These are phyloP conservation scores for Globisporangium perplexum DNA, from an alignment of 352 stramenopile genomes.

Conservation along the genomic window DNA sequence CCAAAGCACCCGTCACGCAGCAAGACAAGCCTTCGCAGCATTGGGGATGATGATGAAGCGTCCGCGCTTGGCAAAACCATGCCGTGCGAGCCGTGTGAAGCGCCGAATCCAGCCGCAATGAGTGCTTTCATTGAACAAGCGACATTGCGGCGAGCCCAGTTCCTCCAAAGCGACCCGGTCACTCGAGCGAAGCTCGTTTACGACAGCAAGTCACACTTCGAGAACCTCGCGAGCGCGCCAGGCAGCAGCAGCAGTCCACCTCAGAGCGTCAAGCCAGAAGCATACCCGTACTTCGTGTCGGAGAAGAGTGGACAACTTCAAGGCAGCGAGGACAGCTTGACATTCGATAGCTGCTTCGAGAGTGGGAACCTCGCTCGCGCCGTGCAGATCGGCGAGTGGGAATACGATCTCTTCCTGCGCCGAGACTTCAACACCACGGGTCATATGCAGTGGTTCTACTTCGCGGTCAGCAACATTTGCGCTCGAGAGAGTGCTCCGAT, in stretches of 20 bases:
- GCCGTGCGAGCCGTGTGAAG: conserved; percentile 16
- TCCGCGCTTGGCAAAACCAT: conserved; percentile 11
- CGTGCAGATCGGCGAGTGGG: conserved; percentile 71
- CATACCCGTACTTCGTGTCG: conserved; percentile 33
- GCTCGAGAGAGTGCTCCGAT: background rate
- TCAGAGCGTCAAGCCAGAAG: conserved; percentile 1
- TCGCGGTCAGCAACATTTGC: conserved; percentile 79
- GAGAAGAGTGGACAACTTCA: conserved; percentile 19
- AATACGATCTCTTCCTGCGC: conserved; percentile 90
- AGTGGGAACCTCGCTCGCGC: conserved; percentile 87
- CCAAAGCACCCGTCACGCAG: conserved; percentile 23
- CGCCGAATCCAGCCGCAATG: conserved; percentile 9
- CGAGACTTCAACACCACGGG: conserved; percentile 79
- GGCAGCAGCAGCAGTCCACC: background rate
- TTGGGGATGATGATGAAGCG: background rate
- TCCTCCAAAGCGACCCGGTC: conserved; percentile 29
- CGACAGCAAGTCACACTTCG: conserved; percentile 25
- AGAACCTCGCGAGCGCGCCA: conserved; percentile 1
- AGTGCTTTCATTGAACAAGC: conserved; percentile 24
- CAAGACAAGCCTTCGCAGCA: background rate
- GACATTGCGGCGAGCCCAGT: conserved; percentile 16
- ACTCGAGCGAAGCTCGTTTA: conserved; percentile 47
- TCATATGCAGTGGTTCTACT: conserved; percentile 95
- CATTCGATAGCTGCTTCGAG: conserved; percentile 92
- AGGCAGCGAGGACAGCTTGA: conserved; percentile 30